Evolutionary conservation across 106 monocot species (phyloP).

Genomic region (Allium sativum): DNA sequence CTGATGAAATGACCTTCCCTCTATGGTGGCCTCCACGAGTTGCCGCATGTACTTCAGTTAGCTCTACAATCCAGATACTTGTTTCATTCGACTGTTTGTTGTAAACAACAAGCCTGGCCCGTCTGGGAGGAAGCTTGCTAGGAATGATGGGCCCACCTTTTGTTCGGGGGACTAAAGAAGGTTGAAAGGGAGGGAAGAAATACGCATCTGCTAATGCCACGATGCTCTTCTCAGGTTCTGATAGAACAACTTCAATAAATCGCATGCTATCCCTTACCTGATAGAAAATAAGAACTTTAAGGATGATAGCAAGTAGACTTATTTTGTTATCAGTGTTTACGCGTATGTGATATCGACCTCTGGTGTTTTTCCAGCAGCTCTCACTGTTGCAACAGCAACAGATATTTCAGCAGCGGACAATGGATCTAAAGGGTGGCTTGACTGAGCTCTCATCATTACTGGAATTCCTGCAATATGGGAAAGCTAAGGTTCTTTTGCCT

Average conservation of each 20-base stretch:
- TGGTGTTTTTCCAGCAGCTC: constrained; percentile 89
- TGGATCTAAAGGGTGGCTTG: constrained; percentile 89
- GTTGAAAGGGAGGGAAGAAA: constrained; percentile 97
- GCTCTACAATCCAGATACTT: constrained; percentile 86
- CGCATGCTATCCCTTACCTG: constrained; percentile 96
- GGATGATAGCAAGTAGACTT: no score
- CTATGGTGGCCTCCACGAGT: constrained; percentile 98
- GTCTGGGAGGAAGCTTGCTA: constrained; percentile 76
- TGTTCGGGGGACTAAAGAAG: constrained; percentile 75
- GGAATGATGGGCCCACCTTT: constrained; percentile 90
- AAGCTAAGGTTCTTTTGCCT: not conserved
- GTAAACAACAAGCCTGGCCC: constrained; percentile 83
- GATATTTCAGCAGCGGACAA: constrained; percentile 94
- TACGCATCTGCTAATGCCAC: constrained; percentile 98
- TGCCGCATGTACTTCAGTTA: constrained; percentile 94
- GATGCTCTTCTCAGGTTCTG: constrained; percentile 81
- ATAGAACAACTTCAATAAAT: constrained; percentile 84
- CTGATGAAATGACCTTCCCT: constrained; percentile 81
- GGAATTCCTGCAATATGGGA: not conserved
- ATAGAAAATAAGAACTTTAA: not conserved
- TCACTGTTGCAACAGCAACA: constrained; percentile 91
- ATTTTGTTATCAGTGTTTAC: no score
- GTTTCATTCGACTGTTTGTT: constrained; percentile 90
- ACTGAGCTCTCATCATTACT: constrained; percentile 30
- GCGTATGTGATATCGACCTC: constrained; percentile 47